phyloP scores from a whole-genome alignment of 2,329 filamentous ascomycete species.

The Corniculantispora saksenae region DNA sequence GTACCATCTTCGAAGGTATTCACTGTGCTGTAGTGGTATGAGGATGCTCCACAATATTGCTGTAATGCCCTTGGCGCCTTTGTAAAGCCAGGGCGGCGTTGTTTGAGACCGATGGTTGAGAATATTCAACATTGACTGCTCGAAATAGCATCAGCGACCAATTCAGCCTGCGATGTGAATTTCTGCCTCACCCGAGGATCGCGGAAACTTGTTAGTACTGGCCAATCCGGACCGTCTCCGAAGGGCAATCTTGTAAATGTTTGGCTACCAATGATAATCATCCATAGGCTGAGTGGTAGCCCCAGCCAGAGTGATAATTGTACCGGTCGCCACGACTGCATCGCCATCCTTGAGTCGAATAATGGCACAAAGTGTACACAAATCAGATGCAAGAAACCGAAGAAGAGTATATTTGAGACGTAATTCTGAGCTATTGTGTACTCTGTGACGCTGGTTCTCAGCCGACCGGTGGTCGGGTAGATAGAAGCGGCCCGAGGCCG shows the following conservation, averaged over 20 bases:
- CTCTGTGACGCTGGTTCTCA: no score
- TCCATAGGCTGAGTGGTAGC: not conserved
- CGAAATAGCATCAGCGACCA: not conserved
- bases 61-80: not conserved
- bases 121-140: not conserved
- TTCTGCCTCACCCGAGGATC: not conserved
- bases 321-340: not conserved
- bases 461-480: no score
- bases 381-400: no score
- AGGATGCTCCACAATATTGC: slow-evolving; percentile 1
- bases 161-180: not conserved
- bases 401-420: no score
- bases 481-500: no score
- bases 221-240: not conserved
- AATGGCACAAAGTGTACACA: no score
- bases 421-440: no score
- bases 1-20: not conserved
- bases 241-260: not conserved
- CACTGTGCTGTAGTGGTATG: not conserved
- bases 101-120: slow-evolving; percentile 4
- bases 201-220: not conserved
- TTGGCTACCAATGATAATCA: not conserved
- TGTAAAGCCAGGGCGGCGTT: slow-evolving; percentile 8
- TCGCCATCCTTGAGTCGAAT: not conserved
- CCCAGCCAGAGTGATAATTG: slow-evolving; percentile 2